A percentile compares a stretch with the other conserved stretches of the same genome.
Conservation (phyloP, 441 rosid species). For the Macaranga tanarius region DNA sequence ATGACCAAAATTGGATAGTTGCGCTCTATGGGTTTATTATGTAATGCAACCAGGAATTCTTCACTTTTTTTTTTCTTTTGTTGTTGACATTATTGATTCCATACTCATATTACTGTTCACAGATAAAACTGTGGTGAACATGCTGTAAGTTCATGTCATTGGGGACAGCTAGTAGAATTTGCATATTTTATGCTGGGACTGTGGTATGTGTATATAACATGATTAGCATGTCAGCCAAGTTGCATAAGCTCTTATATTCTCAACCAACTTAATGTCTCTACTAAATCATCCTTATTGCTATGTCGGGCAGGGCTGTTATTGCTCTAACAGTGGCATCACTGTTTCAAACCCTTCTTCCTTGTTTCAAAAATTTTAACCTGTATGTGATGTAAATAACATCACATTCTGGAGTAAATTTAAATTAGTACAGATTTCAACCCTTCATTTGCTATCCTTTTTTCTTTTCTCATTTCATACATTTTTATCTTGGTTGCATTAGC, state of each 20-base stretch:
- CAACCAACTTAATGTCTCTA: background rate
- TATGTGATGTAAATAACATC: background rate
- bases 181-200: background rate
- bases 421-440: too few species aligned
- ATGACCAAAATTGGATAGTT: background rate
- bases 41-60: conserved; percentile 5
- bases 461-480: conserved; percentile 5
- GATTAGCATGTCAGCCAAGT: background rate
- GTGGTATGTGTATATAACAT: background rate
- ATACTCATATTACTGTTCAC: background rate
- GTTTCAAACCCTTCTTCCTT: background rate
- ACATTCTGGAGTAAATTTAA: background rate
- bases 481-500: conserved; percentile 33
- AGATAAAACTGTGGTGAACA: too few species aligned
- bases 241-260: background rate
- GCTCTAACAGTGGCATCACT: background rate
- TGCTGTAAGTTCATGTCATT: too few species aligned
- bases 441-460: conserved; percentile 6
- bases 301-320: conserved; percentile 4
- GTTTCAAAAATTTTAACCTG: background rate
- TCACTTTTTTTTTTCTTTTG: background rate
- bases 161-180: background rate
- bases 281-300: background rate
- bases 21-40: background rate
- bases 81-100: conserved; percentile 5